Evolutionary conservation across 2,329 filamentous ascomycete species (phyloP).

Genomic region (Talaromyces verruculosus): DNA sequence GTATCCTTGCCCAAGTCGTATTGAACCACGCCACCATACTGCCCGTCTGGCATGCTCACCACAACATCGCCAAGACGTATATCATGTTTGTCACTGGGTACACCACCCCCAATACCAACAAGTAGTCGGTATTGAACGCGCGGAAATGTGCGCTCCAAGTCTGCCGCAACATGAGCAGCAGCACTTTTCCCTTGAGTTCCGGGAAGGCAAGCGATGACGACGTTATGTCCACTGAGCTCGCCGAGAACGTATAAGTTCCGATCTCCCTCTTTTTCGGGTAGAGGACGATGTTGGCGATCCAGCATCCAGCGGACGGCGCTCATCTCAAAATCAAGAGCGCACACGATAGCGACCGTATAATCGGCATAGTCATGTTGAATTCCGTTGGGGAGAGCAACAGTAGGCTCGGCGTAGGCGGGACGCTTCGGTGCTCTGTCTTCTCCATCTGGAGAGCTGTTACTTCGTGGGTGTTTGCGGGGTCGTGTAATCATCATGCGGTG

Average conservation of each 20-base stretch:
- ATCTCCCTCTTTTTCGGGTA: background rate
- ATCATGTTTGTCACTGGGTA: constrained; percentile 6
- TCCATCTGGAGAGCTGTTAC: background rate
- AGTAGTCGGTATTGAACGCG: constrained; percentile 2
- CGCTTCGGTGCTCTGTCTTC: background rate
- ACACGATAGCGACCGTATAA: constrained; percentile 7
- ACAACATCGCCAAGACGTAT: constrained; percentile 30
- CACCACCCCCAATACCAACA: constrained; percentile 14
- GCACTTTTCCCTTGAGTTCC: constrained; percentile 9
- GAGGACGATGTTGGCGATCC: background rate
- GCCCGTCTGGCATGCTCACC: constrained; percentile 26
- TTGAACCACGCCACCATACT: constrained; percentile 30
- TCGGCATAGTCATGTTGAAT: background rate
- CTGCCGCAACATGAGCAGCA: background rate
- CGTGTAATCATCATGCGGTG: background rate
- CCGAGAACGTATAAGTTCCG: constrained; percentile 14
- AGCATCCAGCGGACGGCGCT: constrained; percentile 13
- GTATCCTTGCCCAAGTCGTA: constrained; percentile 32
- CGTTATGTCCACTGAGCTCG: constrained; percentile 13
- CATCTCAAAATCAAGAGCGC: constrained; percentile 8
- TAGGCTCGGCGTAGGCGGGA: background rate
- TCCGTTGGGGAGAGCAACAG: background rate
- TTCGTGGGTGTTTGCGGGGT: background rate
- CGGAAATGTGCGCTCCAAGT: constrained; percentile 8
- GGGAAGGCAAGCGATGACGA: constrained; percentile 16